Evolutionary conservation across 768 basidiomycete species (phyloP).

Genomic region (Xanthoconium purpureum): DNA sequence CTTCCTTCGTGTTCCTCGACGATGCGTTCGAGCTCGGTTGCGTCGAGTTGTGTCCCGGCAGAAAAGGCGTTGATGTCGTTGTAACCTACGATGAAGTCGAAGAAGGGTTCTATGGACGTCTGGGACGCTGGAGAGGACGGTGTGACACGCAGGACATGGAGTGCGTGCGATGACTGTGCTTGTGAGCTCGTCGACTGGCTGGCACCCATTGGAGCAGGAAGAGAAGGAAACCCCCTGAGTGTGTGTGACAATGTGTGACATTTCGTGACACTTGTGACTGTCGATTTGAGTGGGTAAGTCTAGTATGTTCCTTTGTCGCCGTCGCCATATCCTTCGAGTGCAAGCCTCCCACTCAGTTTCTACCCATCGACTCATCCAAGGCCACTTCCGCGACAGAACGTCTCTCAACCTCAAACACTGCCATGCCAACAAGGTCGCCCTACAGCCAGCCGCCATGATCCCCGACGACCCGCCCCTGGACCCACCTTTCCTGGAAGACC

Average conservation of each 20-base stretch:
- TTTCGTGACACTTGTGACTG: no score
- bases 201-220: conserved; percentile 56
- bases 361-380: conserved; percentile 20
- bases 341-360: conserved; percentile 34
- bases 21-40: conserved; percentile 68
- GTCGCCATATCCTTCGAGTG: conserved; percentile 56
- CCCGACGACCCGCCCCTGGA: conserved; percentile 8
- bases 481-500: conserved; percentile 27
- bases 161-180: conserved; percentile 42
- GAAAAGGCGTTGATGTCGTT: conserved; percentile 59
- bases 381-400: conserved; percentile 16
- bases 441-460: no score
- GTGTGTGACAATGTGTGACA: no score
- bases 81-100: conserved; percentile 94
- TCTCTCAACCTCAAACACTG: conserved; percentile 7
- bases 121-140: conserved; percentile 85
- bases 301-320: conserved; percentile 70
- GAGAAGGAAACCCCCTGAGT: no score
- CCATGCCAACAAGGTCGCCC: conserved; percentile 2
- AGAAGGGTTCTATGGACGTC: conserved; percentile 86
- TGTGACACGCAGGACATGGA: conserved; percentile 89
- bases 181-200: conserved; percentile 59
- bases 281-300: background rate
- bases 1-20: conserved; percentile 79
- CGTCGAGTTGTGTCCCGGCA: conserved; percentile 56